Evolutionary conservation across 2,329 filamentous ascomycete genomes (phyloP).

Genomic region (Fusarium sacchari): DNA sequence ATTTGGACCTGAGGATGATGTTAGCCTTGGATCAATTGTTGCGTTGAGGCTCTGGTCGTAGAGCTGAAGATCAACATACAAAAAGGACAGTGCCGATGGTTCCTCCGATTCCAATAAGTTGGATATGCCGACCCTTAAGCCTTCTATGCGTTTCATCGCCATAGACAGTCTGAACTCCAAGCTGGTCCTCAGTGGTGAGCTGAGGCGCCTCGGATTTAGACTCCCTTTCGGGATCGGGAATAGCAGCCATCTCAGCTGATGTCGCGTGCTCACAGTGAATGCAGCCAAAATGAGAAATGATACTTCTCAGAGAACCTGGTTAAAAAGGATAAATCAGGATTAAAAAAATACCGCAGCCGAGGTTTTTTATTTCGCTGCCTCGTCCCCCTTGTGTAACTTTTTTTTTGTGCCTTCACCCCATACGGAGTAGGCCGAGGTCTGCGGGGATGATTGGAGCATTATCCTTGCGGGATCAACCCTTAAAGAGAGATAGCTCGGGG

Average conservation of each 20-base stretch:
- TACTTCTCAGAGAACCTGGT: background rate
- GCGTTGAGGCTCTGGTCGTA: background rate
- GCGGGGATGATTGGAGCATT: slow-evolving; percentile 10
- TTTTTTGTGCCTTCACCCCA: slow-evolving; percentile 14
- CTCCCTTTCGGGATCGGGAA: slow-evolving; percentile 37
- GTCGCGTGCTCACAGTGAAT: background rate
- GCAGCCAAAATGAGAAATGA: background rate
- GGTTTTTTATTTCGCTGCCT: background rate
- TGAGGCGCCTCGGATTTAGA: background rate
- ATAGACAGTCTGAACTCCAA: slow-evolving; percentile 2
- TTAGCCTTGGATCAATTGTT: background rate
- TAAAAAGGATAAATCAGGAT: background rate
- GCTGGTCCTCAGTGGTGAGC: background rate
- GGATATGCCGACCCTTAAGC: slow-evolving; percentile 67
- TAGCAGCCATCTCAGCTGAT: slow-evolving; percentile 28
- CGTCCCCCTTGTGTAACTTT: background rate
- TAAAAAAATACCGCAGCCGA: slow-evolving; percentile 25
- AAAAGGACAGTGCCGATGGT: slow-evolving; percentile 72
- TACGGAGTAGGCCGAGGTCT: slow-evolving; percentile 18
- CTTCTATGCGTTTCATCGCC: slow-evolving; percentile 57
- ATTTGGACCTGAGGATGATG: slow-evolving; percentile 58
- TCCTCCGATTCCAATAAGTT: slow-evolving; percentile 70
- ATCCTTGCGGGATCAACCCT: background rate
- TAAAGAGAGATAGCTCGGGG: slow-evolving; percentile 5
- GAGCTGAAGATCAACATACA: slow-evolving; percentile 46